Percentiles rank a stretch among this genome's conserved stretches.
Conservation (phyloP, 176 grass and related monocot genomes). For the Secale cereale region DNA sequence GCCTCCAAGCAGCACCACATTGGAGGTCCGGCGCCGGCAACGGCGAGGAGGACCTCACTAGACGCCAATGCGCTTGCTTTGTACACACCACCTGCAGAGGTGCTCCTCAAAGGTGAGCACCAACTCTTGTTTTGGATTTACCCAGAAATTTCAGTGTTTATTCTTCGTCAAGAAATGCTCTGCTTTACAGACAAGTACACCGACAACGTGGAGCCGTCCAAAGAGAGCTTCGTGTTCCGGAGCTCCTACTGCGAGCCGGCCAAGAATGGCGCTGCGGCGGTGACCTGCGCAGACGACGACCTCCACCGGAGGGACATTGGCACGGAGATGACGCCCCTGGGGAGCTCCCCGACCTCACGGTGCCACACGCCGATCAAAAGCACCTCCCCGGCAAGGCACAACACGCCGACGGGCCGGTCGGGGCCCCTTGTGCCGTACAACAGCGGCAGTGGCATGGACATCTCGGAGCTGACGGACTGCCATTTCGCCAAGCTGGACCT, state of each 20-base stretch:
- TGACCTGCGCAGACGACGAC: neutral
- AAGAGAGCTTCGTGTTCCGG: constrained; percentile 68
- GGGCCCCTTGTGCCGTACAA: constrained; percentile 66
- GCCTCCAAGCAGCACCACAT: constrained; percentile 34
- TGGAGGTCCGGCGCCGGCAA: neutral
- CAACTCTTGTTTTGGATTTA: neutral
- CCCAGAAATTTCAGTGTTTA: neutral
- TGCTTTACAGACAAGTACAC: constrained; percentile 84
- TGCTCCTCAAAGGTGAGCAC: constrained; percentile 82
- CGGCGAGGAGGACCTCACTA: constrained; percentile 33
- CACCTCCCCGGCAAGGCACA: constrained; percentile 80
- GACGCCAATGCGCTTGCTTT: constrained; percentile 41
- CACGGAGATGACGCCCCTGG: constrained; percentile 69
- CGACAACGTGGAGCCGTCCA: constrained; percentile 66
- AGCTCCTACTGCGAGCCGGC: constrained; percentile 40
- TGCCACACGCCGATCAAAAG: constrained; percentile 75
- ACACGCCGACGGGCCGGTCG: constrained; percentile 76
- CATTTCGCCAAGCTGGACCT: constrained; percentile 89
- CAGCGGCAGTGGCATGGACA: constrained; percentile 28
- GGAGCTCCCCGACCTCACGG: constrained; percentile 50
- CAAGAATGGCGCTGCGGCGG: constrained; percentile 9
- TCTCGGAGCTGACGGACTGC: constrained; percentile 64
- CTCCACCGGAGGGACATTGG: constrained; percentile 48
- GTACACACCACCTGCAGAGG: constrained; percentile 45
- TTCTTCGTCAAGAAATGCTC: neutral